Conservation (phyloP, 305 asterid species). For the Plantago coronopus region DNA sequence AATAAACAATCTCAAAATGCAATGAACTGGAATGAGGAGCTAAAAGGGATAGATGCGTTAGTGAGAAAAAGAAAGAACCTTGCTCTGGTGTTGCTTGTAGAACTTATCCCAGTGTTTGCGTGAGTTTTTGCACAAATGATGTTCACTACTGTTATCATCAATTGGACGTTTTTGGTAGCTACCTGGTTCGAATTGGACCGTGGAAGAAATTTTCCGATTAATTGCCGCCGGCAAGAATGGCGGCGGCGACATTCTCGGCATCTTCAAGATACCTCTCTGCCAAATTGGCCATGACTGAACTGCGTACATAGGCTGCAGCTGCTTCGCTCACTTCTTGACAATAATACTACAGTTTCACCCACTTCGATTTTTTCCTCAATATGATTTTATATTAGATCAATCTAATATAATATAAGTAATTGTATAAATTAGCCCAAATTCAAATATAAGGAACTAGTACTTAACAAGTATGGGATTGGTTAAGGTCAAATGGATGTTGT, state of each 20-base stretch:
- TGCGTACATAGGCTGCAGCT: too few species aligned
- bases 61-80: conserved; percentile 39
- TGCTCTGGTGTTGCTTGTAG: conserved; percentile 64
- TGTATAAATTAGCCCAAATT: too few species aligned
- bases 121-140: conserved; percentile 42
- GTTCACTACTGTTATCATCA: conserved; percentile 24
- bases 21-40: conserved; percentile 5
- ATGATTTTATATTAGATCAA: too few species aligned
- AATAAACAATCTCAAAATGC: conserved; percentile 11
- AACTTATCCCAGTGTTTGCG: conserved; percentile 56
- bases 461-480: too few species aligned
- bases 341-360: too few species aligned
- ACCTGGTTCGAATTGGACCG: conserved; percentile 17
- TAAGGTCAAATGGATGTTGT: too few species aligned
- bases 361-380: too few species aligned
- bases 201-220: conserved; percentile 14
- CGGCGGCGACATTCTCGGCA: conserved; percentile 19
- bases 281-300: too few species aligned
- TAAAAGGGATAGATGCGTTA: background rate
- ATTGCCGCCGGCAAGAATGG: conserved; percentile 7
- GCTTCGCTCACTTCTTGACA: too few species aligned
- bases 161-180: conserved; percentile 18
- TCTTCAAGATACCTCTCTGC: background rate
- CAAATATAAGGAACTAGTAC: too few species aligned
- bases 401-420: too few species aligned